phyloP scores from a whole-genome alignment of 257 asterid genomes.

The Linaria vulgaris region DNA sequence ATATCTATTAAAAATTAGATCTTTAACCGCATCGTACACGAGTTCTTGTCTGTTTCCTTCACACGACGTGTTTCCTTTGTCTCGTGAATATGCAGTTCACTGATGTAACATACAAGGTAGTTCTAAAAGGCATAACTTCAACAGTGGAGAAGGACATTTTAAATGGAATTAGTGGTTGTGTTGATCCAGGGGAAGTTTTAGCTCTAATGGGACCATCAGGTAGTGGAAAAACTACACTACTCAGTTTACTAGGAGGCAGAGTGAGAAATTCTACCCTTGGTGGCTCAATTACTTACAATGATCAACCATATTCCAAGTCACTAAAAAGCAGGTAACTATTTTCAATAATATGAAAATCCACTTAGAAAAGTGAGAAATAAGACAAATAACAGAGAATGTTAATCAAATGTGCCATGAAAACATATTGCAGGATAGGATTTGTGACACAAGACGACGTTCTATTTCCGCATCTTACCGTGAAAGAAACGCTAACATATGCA shows the following conservation, averaged over 20 bases:
- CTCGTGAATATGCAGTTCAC: slow-evolving; percentile 60
- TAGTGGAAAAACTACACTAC: slow-evolving; percentile 86
- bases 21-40: too few relatives aligned
- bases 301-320: slow-evolving; percentile 73
- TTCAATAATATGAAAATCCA: too few relatives aligned
- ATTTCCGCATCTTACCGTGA: slow-evolving; percentile 93
- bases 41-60: not conserved
- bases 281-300: slow-evolving; percentile 73
- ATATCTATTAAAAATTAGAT: too few relatives aligned
- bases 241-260: slow-evolving; percentile 87
- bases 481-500: slow-evolving; percentile 72
- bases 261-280: slow-evolving; percentile 45
- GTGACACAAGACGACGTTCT: slow-evolving; percentile 98
- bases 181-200: slow-evolving; percentile 87
- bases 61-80: not conserved
- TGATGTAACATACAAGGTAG: slow-evolving; percentile 79
- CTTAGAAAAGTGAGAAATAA: too few relatives aligned
- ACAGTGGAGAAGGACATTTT: slow-evolving; percentile 69
- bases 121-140: slow-evolving; percentile 33
- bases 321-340: slow-evolving; percentile 69
- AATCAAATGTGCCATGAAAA: not conserved
- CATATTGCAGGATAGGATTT: slow-evolving; percentile 77
- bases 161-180: slow-evolving; percentile 77
- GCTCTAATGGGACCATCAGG: slow-evolving; percentile 99
- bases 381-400: too few relatives aligned